Conservation (phyloP, 192 early-diverging fungal genomes). For the Coemansia sp. region DNA sequence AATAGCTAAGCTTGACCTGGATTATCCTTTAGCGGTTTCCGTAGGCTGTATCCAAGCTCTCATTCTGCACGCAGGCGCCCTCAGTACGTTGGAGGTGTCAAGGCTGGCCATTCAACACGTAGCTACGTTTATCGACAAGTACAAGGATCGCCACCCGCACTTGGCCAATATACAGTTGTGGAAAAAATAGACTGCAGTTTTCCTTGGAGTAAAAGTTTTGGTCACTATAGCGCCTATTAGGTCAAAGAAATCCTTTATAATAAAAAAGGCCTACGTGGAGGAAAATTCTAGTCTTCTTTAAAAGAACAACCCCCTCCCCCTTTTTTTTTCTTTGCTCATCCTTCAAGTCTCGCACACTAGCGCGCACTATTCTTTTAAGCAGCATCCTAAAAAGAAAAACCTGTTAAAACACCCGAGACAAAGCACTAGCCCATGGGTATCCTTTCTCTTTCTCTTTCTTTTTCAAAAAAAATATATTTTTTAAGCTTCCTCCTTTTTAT, state of each 20-base stretch:
- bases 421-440: too few species aligned
- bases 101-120: not conserved
- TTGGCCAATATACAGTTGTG: not conserved
- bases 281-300: too few species aligned
- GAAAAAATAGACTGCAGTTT: not conserved
- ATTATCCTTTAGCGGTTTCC: not conserved
- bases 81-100: not conserved
- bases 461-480: not conserved
- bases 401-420: too few species aligned
- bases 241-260: not conserved
- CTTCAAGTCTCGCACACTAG: not conserved
- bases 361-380: not conserved
- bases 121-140: not conserved
- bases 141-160: not conserved
- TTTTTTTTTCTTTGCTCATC: too few species aligned
- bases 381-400: not conserved
- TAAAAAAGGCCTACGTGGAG: too few species aligned
- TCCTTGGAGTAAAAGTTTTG: not conserved
- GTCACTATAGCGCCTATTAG: not conserved
- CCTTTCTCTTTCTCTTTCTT: not conserved
- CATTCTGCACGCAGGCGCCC: not conserved
- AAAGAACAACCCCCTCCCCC: too few species aligned
- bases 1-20: not conserved
- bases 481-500: not conserved
- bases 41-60: not conserved